A percentile compares a stretch with the other conserved stretches of the same genome.
These are phyloP conservation scores for Trichomonas gallinae DNA, from an alignment of 208 protist genomes.

Conservation along the genomic window DNA sequence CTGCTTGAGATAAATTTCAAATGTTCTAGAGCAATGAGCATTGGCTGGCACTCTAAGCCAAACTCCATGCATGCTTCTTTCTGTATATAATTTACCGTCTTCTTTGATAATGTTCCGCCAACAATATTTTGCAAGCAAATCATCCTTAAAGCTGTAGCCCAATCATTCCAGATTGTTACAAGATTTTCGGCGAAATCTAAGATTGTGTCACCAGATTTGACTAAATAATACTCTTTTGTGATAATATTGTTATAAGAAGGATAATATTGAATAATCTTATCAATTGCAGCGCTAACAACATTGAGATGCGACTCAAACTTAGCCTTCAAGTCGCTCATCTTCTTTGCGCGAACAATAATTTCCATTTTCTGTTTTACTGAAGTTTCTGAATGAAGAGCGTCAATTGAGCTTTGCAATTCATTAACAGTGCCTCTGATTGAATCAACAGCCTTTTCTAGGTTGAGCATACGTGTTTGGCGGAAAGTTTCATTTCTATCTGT, in stretches of 20 bases:
- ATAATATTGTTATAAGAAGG: not conserved
- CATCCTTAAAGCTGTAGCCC: not conserved
- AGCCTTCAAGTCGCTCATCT: not conserved
- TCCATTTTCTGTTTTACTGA: not conserved
- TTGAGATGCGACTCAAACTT: not conserved
- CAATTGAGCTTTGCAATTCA: not conserved
- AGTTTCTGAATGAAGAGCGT: not conserved
- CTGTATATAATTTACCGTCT: not conserved
- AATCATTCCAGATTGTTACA: slow-evolving; percentile 8
- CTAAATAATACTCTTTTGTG: not conserved
- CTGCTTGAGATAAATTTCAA: not conserved
- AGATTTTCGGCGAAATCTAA: not conserved
- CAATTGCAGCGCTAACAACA: not conserved
- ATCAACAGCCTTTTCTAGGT: not conserved
- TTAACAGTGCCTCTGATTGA: not conserved
- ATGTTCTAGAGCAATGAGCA: not conserved
- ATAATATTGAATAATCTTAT: not conserved
- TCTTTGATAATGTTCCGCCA: not conserved
- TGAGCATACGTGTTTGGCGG: not conserved
- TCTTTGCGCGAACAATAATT: not conserved
- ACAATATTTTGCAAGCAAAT: not conserved
- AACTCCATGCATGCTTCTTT: not conserved
- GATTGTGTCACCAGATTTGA: not conserved
- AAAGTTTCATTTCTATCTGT: not conserved
- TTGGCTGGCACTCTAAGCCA: not conserved